Conservation (phyloP, 116 monocot species). For the Phalaenopsis hybrid region DNA sequence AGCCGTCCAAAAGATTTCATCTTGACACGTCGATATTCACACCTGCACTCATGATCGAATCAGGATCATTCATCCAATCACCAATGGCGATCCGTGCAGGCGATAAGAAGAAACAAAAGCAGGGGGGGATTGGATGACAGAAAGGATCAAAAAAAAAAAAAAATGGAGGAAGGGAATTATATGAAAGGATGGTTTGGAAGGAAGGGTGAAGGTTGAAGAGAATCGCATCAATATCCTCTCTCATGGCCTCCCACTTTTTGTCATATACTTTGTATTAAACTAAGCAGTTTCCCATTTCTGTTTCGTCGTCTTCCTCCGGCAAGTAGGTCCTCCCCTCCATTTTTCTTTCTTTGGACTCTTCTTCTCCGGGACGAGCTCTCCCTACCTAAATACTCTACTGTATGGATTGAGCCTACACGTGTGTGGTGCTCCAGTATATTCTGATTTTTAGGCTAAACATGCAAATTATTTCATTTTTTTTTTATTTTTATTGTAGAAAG, state of each 20-base stretch:
- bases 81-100: neutral
- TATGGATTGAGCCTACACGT: too few species aligned
- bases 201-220: neutral
- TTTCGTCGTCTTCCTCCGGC: neutral
- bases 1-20: too few species aligned
- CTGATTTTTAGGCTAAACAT: too few species aligned
- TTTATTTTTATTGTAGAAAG: too few species aligned
- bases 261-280: neutral
- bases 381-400: too few species aligned
- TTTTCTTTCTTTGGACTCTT: neutral
- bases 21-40: too few species aligned
- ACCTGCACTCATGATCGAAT: too few species aligned
- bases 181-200: constrained; percentile 1
- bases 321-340: neutral
- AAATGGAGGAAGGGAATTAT: neutral
- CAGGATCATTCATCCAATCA: too few species aligned
- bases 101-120: neutral
- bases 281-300: neutral
- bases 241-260: neutral
- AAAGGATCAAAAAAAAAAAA: neutral
- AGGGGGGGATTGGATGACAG: neutral
- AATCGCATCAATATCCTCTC: constrained; percentile 2
- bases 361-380: neutral
- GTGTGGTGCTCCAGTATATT: too few species aligned
- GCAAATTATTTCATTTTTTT: too few species aligned